A percentile compares a stretch with the other conserved stretches of the same genome.
These are phyloP conservation scores for Aspergillus ochraceus DNA, from an alignment of 2,329 filamentous ascomycete species.

Conservation along the genomic window DNA sequence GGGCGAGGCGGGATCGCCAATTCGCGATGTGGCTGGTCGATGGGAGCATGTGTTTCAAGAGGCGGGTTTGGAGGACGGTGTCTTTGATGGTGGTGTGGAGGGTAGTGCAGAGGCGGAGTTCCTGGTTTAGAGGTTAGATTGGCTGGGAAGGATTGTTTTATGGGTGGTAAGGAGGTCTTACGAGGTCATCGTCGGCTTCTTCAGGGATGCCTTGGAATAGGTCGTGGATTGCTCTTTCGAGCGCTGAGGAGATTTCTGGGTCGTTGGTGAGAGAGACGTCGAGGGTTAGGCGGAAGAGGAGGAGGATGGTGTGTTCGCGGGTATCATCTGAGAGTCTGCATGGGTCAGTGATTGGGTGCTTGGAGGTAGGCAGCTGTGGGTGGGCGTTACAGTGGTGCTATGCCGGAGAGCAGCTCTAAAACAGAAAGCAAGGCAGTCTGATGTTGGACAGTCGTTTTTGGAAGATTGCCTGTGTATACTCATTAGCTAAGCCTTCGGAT, in stretches of 20 bases:
- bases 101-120: slow-evolving; percentile 26
- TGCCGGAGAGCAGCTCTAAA: slow-evolving; percentile 32
- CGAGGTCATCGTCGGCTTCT: slow-evolving; percentile 20
- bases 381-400: slow-evolving; percentile 30
- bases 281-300: slow-evolving; percentile 39
- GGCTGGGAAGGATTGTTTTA: slow-evolving; percentile 11
- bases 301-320: slow-evolving; percentile 29
- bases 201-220: slow-evolving; percentile 29
- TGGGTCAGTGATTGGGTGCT: slow-evolving; percentile 10
- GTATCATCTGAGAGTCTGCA: slow-evolving; percentile 36
- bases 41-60: slow-evolving; percentile 43
- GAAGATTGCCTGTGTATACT: slow-evolving; percentile 11
- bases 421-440: slow-evolving; percentile 32
- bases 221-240: slow-evolving; percentile 35
- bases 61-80: slow-evolving; percentile 38
- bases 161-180: slow-evolving; percentile 11
- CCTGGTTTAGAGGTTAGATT: slow-evolving; percentile 18
- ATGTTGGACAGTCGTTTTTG: slow-evolving; percentile 16
- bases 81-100: slow-evolving; percentile 39
- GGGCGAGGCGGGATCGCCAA: slow-evolving; percentile 43
- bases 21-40: slow-evolving; percentile 36
- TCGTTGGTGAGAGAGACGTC: slow-evolving; percentile 35
- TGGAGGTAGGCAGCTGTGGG: neutral
- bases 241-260: slow-evolving; percentile 28
- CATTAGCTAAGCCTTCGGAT: neutral